phyloP scores from a whole-genome alignment of 2,329 filamentous ascomycete genomes.

The Knufia petricola region DNA sequence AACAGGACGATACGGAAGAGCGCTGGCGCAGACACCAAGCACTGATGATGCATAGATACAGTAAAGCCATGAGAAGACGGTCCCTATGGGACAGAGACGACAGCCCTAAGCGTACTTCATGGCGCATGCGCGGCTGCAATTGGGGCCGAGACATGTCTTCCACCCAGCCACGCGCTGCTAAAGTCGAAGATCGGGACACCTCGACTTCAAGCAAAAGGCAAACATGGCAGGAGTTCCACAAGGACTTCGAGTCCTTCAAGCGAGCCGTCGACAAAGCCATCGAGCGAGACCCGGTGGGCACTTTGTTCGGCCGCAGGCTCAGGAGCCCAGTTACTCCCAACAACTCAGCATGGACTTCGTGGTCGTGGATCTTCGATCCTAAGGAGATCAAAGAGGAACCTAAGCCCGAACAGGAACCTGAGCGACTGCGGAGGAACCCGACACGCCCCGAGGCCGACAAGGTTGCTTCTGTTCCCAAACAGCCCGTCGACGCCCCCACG shows the following conservation, averaged over 20 bases:
- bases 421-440: background rate
- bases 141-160: constrained; percentile 11
- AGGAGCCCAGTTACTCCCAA: constrained; percentile 15
- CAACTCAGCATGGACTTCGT: constrained; percentile 24
- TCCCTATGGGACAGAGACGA: constrained; percentile 21
- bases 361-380: constrained; percentile 25
- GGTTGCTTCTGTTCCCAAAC: background rate
- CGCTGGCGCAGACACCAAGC: constrained; percentile 17
- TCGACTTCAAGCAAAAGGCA: background rate
- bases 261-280: constrained; percentile 28
- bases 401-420: background rate
- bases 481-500: background rate
- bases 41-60: constrained; percentile 21
- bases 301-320: constrained; percentile 31
- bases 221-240: constrained; percentile 9
- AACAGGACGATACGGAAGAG: constrained; percentile 18
- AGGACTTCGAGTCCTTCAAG: constrained; percentile 30
- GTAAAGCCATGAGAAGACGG: constrained; percentile 17
- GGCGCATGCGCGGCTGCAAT: constrained; percentile 9
- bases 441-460: background rate
- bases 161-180: constrained; percentile 5
- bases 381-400: constrained; percentile 11
- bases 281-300: constrained; percentile 31
- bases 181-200: constrained; percentile 9
- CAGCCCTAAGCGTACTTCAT: constrained; percentile 4